Conservation (phyloP, 805 yeast species). For the Hermanozyma aechmeae region DNA sequence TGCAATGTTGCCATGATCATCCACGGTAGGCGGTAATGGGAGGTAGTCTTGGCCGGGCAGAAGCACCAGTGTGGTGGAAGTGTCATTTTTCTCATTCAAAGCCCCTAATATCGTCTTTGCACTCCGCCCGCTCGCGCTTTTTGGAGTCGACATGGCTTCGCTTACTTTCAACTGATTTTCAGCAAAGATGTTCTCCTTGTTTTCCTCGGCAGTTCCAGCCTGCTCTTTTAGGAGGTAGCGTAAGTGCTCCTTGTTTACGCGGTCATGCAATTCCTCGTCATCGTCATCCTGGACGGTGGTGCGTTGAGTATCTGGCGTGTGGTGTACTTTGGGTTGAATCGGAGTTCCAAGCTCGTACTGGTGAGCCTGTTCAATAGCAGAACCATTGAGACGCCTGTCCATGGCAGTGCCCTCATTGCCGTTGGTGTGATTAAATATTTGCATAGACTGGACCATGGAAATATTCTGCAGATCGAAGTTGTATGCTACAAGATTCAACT, state of each 20-base stretch:
- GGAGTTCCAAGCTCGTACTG: background rate
- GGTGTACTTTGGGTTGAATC: too few relatives aligned
- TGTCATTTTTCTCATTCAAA: conserved; percentile 1
- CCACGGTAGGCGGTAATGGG: conserved; percentile 26
- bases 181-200: conserved; percentile 35
- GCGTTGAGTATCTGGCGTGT: conserved; percentile 38
- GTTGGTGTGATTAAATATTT: background rate
- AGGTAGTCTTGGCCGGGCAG: conserved; percentile 12
- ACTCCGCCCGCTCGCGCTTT: conserved; percentile 2
- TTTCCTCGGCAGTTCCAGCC: conserved; percentile 23
- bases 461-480: conserved; percentile 4
- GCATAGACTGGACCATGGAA: background rate
- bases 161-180: conserved; percentile 14
- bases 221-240: conserved; percentile 8
- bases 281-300: conserved; percentile 37
- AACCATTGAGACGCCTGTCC: conserved; percentile 2
- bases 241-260: conserved; percentile 1
- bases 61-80: background rate
- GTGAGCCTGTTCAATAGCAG: conserved; percentile 1
- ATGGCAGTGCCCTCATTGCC: conserved; percentile 1
- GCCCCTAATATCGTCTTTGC: conserved; percentile 19
- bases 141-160: conserved; percentile 24
- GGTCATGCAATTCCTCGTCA: conserved; percentile 20
- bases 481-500: conserved; percentile 23
- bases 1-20: conserved; percentile 19